phyloP scores from a whole-genome alignment of 2,329 filamentous ascomycete genomes.

The Apiospora sp. region DNA sequence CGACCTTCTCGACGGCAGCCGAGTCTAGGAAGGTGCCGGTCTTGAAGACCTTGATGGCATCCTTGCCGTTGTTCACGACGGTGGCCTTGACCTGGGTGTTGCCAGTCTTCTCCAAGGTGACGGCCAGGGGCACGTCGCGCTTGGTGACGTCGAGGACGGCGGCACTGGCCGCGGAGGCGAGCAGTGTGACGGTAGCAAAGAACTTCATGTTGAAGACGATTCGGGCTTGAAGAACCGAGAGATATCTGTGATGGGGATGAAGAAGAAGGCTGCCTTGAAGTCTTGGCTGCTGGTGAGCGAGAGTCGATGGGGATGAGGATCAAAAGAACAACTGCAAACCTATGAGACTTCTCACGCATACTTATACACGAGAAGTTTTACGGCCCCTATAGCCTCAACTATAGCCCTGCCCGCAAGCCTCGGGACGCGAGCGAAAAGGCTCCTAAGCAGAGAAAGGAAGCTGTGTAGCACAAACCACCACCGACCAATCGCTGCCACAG shows the following conservation, averaged over 20 bases:
- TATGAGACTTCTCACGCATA: background rate
- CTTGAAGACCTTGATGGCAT: constrained; percentile 56
- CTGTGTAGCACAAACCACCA: background rate
- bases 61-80: constrained; percentile 57
- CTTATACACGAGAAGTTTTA: background rate
- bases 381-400: background rate
- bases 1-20: constrained; percentile 57
- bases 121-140: constrained; percentile 49
- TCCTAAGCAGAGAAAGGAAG: constrained; percentile 15
- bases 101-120: constrained; percentile 53
- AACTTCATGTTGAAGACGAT: constrained; percentile 48
- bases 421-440: background rate
- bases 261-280: constrained; percentile 12
- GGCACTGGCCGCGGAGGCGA: constrained; percentile 47
- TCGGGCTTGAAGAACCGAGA: background rate
- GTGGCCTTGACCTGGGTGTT: constrained; percentile 59
- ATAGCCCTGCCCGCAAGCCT: background rate
- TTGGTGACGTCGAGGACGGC: constrained; percentile 44
- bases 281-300: constrained; percentile 2
- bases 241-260: too few species aligned
- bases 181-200: constrained; percentile 44
- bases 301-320: constrained; percentile 19
- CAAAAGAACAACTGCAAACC: background rate
- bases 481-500: background rate
- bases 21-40: constrained; percentile 59